Evolutionary conservation across 2,329 filamentous ascomycete species (phyloP), one percentile per base, ranked within the genome.

Genomic region (Cadophora sp.): DNA sequence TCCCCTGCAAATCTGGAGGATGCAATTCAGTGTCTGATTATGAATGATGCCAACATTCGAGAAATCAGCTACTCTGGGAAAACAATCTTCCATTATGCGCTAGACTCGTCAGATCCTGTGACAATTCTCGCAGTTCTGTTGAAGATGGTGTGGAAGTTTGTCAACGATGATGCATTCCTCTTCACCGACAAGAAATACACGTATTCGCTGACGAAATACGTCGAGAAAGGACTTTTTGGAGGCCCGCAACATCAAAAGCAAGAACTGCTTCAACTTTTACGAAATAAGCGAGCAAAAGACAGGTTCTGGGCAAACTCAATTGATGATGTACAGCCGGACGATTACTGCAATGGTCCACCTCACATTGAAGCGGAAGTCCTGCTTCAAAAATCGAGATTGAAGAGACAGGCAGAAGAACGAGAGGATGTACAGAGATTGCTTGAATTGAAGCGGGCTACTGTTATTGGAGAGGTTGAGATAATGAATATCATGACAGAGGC

Each of bases 191-290:
- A 83, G 33, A 81, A 79, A 3, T 82, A 83, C 71, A 86, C 84
- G 0, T 91, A 90, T 76, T 91, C 89, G 0, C 85, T 89, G 0
- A 87, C 88, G 3, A 89, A 88, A 79, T 91, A 91, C 73, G 81
- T 89, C 22, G 66, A 70, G 36, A 72, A 72, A 27, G 70, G 64
- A 14, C 47, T 71, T 20, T 70, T 59, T 36, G 55, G 24, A 18
- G 70, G 68, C 16, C 70, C 70, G 3, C 58, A 45, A 14, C 33
- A 48, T 4, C 70, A 71, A 41, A 70, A 70, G 53, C 51, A 66
- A 11, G 66, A 64, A 4, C 65, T 71, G 6, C 50, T 70, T 14
- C 50, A 51, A 1, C 51, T 70, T 0, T 50, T 71, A 8, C 64
- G 59, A 20, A 70, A 62, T 4, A 70, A 71, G 30, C 22, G 64